phyloP scores from a whole-genome alignment of 2,329 filamentous ascomycete genomes.

The Fusarium subtropicale region DNA sequence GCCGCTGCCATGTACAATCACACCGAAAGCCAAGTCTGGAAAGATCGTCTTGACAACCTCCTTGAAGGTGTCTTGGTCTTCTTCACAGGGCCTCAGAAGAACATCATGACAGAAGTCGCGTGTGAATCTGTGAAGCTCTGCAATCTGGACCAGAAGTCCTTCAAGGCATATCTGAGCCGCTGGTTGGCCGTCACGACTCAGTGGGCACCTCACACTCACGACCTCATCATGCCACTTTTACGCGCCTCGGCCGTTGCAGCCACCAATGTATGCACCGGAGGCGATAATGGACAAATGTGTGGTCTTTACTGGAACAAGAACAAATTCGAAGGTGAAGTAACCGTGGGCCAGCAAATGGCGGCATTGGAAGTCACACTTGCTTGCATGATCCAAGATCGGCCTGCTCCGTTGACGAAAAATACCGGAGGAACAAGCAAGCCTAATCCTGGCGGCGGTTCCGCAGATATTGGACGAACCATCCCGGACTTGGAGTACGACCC shows the following conservation, averaged over 20 bases:
- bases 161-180: conserved; percentile 71
- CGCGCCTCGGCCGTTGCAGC: conserved; percentile 68
- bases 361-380: conserved; percentile 73
- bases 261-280: conserved; percentile 67
- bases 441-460: conserved; percentile 59
- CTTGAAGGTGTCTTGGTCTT: conserved; percentile 66
- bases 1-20: conserved; percentile 78
- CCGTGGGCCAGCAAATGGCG: conserved; percentile 78
- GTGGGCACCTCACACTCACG: conserved; percentile 70
- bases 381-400: conserved; percentile 64
- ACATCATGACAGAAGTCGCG: conserved; percentile 73
- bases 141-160: conserved; percentile 71
- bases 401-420: conserved; percentile 58
- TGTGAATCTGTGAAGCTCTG: conserved; percentile 73
- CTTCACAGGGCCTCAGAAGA: conserved; percentile 62
- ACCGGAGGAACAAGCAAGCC: conserved; percentile 70
- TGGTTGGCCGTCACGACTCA: conserved; percentile 73
- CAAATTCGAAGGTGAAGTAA: conserved; percentile 68
- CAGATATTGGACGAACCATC: conserved; percentile 57
- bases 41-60: conserved; percentile 67
- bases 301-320: conserved; percentile 69
- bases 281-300: conserved; percentile 67
- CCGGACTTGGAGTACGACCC: conserved; percentile 44
- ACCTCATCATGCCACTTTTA: conserved; percentile 65
- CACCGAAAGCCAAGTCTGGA: conserved; percentile 64